Base-by-base conservation (phyloP, 805 yeast species). In the Kregervanrija fluxuum region DNA sequence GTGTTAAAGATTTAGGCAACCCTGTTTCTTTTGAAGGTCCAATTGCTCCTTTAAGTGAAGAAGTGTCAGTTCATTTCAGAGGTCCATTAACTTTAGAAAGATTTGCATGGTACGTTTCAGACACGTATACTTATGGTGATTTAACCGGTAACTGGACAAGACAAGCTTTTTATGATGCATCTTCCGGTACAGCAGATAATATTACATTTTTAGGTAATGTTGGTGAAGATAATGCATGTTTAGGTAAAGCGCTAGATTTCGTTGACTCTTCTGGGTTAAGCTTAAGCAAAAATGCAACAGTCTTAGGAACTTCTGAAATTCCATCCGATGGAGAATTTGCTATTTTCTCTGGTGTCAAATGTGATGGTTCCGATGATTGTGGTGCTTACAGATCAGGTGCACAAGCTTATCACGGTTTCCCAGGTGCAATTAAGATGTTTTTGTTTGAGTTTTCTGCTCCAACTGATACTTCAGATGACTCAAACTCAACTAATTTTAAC, bases 321-420 rank as follows among this genome's bases (percentile, higher is more conserved):
- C 56, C 62, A 33, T 82, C 89, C 11, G 76, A 75, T 52, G 68
- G 74, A 15, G 90, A 83, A 61, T 79, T 67, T 56, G 65, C 70
- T 37, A 79, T 83, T 46, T 78, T 74, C 59, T 78, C 89, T 17
- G 74, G 73, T 59, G 59, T 74, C 33, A 54, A 75, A 11, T 84
- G 91, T 65, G 80, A 69, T 11, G 56, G 54, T 4, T 78, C 84
- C 0, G 80, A 80, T 13, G 80, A 77, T 51, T 84, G 91, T 68
- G 90, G 90, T 55, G 86, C 82, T 39, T 84, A 82, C 63, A 73
- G 91, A 65, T 59, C 60, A n/a, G 89, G 79, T 28, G 80, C 82
- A 48, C 85, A 87, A 16, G 89, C 90, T 2, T 82, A 64, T 57
- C 84, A 82, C 54, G 91, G 91, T 2, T 84, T 68, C 56, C 68